Evolutionary conservation across 306 rosid species (phyloP).

Genomic region (Cucumis melo): DNA sequence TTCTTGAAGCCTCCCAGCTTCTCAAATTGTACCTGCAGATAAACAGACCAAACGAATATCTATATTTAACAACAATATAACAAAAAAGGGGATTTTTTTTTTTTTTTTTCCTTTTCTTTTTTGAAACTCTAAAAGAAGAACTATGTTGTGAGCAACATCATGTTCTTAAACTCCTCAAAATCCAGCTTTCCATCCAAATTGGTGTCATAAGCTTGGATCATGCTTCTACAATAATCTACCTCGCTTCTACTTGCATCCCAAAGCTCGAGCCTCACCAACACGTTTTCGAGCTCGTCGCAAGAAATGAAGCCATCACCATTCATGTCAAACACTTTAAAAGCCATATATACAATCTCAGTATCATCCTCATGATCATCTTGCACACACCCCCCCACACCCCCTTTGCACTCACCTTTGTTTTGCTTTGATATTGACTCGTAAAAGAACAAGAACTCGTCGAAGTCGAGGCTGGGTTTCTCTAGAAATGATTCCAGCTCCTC

Average conservation of each 20-base stretch:
- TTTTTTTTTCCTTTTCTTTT: too few relatives aligned
- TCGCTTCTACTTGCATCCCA: constrained; percentile 30
- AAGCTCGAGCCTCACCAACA: constrained; percentile 39
- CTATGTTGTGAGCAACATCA: constrained; percentile 42
- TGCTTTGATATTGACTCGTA: constrained; percentile 36
- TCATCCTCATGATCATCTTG: constrained; percentile 9
- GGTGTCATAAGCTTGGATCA: constrained; percentile 55
- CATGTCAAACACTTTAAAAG: constrained; percentile 58
- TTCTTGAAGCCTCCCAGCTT: neutral
- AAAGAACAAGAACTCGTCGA: constrained; percentile 49
- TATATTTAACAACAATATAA: neutral
- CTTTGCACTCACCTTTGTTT: constrained; percentile 13
- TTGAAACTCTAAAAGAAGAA: neutral
- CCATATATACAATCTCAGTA: constrained; percentile 36
- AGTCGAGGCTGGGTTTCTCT: constrained; percentile 32
- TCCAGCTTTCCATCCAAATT: constrained; percentile 65
- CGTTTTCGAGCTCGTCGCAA: constrained; percentile 40
- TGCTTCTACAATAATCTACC: constrained; percentile 35
- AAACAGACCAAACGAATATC: neutral
- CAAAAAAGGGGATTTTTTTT: too few relatives aligned
- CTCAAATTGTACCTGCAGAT: neutral
- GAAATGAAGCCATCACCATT: constrained; percentile 77
- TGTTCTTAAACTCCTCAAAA: constrained; percentile 69
- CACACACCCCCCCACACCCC: neutral
- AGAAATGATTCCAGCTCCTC: constrained; percentile 38